A percentile compares a stretch with the other conserved stretches of the same genome.
These are phyloP conservation scores for Podaxis rugospora DNA, from an alignment of 768 basidiomycete species.

Conservation along the genomic window DNA sequence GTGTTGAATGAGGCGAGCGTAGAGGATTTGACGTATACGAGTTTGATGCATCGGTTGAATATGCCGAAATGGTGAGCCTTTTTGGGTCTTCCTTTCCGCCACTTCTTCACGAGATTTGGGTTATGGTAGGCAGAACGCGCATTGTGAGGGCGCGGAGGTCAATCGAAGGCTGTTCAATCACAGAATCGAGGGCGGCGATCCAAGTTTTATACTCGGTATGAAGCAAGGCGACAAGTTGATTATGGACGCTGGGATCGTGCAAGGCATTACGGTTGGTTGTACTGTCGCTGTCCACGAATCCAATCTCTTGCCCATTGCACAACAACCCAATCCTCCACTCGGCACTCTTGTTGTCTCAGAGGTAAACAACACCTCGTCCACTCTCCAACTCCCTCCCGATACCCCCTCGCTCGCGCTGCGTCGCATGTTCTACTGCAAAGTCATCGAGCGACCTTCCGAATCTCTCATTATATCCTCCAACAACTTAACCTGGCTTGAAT, in stretches of 20 bases:
- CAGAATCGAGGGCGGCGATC: slow-evolving; percentile 22
- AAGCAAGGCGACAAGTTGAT: slow-evolving; percentile 12
- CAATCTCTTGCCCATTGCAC: slow-evolving; percentile 17
- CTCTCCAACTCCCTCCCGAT: slow-evolving; percentile 7
- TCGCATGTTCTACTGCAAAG: slow-evolving; percentile 22
- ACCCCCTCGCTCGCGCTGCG: slow-evolving; percentile 12
- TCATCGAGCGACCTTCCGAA: slow-evolving; percentile 14
- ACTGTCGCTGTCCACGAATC: slow-evolving; percentile 20
- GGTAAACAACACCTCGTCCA: slow-evolving; percentile 20
- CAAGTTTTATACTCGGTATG: slow-evolving; percentile 21
- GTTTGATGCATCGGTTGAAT: slow-evolving; percentile 26
- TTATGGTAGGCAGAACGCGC: slow-evolving; percentile 28
- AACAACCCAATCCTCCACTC: slow-evolving; percentile 18
- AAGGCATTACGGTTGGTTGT: slow-evolving; percentile 27
- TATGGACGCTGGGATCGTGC: slow-evolving; percentile 26
- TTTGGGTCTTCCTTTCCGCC: background rate
- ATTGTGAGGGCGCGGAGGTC: slow-evolving; percentile 30
- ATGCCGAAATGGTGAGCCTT: slow-evolving; percentile 23
- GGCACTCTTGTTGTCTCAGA: slow-evolving; percentile 19
- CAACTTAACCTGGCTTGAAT: slow-evolving; percentile 22
- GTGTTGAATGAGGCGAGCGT: slow-evolving; percentile 19
- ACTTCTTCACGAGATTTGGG: background rate
- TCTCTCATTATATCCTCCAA: slow-evolving; percentile 21
- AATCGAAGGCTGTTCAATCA: slow-evolving; percentile 28
- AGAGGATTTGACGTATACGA: slow-evolving; percentile 25